Percentiles rank a stretch among this genome's conserved stretches.
phyloP scores from a whole-genome alignment of 2,329 filamentous ascomycete genomes.

The Trichoderma endophyticum region DNA sequence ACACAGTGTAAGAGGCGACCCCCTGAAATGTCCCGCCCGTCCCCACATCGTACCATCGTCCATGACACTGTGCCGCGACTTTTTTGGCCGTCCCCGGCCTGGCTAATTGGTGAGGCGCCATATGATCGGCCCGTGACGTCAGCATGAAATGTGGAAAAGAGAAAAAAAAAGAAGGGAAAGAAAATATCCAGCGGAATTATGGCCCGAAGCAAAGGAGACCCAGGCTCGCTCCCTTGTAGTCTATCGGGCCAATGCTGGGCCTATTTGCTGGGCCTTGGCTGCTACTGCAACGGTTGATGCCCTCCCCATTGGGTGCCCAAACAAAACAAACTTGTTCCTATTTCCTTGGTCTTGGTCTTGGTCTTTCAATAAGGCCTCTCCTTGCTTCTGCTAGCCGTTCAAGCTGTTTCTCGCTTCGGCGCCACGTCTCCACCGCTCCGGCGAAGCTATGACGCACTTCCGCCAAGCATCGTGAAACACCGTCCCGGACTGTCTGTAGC shows the following conservation, averaged over 20 bases:
- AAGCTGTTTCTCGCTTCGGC: constrained; percentile 5
- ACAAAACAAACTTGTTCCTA: background rate
- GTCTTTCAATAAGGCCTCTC: background rate
- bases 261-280: background rate
- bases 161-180: background rate
- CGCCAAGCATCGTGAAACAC: constrained; percentile 13
- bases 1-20: constrained; percentile 16
- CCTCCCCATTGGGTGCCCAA: background rate
- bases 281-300: background rate
- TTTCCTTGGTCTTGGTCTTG: background rate
- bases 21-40: constrained; percentile 12
- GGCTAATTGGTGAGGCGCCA: constrained; percentile 15
- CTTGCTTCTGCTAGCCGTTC: background rate
- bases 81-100: constrained; percentile 2
- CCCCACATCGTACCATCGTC: constrained; percentile 15
- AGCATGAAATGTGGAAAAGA: constrained; percentile 6
- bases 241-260: background rate
- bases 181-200: background rate
- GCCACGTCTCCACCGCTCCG: constrained; percentile 5
- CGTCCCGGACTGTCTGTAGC: background rate
- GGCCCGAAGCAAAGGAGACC: background rate
- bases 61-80: constrained; percentile 14
- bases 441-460: constrained; percentile 18
- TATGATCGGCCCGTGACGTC: constrained; percentile 20
- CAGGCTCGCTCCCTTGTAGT: background rate